Evolutionary conservation across 2,329 filamentous ascomycete genomes (phyloP).

Genomic region (Hymenoscyphus albidus): DNA sequence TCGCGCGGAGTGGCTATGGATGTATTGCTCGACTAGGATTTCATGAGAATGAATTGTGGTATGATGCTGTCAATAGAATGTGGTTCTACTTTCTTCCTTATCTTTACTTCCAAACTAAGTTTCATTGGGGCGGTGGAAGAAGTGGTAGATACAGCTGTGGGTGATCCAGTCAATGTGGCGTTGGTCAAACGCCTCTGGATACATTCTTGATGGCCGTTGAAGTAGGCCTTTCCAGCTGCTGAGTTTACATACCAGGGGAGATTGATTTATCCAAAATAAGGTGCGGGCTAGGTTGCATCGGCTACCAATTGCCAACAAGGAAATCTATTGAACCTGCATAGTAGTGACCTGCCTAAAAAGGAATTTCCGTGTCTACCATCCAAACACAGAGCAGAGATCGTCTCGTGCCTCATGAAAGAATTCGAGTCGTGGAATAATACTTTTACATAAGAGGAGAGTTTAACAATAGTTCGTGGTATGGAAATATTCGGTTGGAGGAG

Average conservation of each 20-base stretch:
- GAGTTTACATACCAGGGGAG: too few species aligned
- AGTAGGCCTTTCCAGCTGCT: not conserved
- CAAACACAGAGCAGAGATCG: not conserved
- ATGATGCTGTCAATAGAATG: slow-evolving; percentile 5
- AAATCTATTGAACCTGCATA: not conserved
- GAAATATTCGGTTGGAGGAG: slow-evolving; percentile 2
- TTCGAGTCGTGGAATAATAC: slow-evolving; percentile 14
- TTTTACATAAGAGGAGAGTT: slow-evolving; percentile 12
- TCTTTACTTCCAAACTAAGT: slow-evolving; percentile 6
- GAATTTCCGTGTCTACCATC: not conserved
- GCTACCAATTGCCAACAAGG: not conserved
- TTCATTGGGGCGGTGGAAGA: slow-evolving; percentile 11
- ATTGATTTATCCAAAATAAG: not conserved
- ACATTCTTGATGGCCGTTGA: slow-evolving; percentile 7
- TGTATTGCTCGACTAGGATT: slow-evolving; percentile 8
- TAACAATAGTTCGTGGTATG: slow-evolving; percentile 17
- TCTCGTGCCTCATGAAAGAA: slow-evolving; percentile 3
- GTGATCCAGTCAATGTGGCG: slow-evolving; percentile 10
- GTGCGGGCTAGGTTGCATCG: too few species aligned
- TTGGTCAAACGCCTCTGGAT: slow-evolving; percentile 13
- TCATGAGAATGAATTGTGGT: slow-evolving; percentile 8
- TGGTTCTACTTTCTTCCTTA: slow-evolving; percentile 17
- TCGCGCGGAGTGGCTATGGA: slow-evolving; percentile 10
- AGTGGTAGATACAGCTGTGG: slow-evolving; percentile 7
- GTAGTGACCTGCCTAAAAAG: not conserved